phyloP scores from a whole-genome alignment of 139 green algal genomes.

The Gonium pectorale region DNA sequence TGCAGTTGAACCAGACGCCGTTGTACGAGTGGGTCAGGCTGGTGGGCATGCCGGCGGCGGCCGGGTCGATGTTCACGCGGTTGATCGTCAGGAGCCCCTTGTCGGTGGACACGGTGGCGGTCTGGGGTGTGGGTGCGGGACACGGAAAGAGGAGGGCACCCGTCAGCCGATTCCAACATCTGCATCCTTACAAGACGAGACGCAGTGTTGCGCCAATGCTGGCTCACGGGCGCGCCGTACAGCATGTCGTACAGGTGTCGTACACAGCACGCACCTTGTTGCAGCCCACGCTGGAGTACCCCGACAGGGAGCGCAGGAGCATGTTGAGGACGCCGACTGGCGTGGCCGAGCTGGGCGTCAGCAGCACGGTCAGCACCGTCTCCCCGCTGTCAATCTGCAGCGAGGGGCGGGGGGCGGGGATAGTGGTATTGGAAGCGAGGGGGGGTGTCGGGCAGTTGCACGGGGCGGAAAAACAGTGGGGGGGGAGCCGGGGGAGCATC shows the following conservation, averaged over 20 bases:
- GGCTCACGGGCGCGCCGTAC: background rate
- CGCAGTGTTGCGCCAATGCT: background rate
- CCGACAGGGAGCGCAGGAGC: background rate
- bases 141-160: background rate
- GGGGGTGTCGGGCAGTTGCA: background rate
- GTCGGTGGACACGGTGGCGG: background rate
- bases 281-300: background rate
- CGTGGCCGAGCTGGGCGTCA: background rate
- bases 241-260: background rate
- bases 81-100: background rate
- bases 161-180: background rate
- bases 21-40: background rate
- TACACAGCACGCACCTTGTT: constrained; percentile 1
- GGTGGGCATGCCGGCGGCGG: background rate
- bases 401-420: background rate
- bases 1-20: background rate
- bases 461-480: background rate
- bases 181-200: background rate
- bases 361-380: background rate
- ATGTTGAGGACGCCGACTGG: background rate
- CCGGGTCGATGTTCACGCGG: background rate
- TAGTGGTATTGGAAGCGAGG: background rate
- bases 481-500: background rate
- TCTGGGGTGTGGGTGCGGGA: background rate
- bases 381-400: background rate